Conservation (phyloP, 306 rosid species). For the Cicer judaicum region DNA sequence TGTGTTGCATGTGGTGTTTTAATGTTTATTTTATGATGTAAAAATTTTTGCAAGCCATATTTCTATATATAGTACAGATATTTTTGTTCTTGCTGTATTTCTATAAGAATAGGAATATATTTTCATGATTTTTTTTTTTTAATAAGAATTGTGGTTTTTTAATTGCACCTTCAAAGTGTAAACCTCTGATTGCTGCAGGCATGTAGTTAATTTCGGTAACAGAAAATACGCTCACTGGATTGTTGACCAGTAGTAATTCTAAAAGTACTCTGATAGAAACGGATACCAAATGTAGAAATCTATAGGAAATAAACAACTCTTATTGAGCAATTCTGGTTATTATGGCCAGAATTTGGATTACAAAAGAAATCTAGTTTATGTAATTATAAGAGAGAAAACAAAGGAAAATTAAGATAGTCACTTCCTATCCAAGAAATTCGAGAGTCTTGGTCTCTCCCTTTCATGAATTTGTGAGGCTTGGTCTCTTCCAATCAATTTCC, state of each 20-base stretch:
- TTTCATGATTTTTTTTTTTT: not conserved
- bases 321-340: too few species aligned
- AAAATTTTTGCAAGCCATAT: constrained; percentile 11
- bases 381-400: too few species aligned
- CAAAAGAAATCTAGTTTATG: too few species aligned
- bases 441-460: too few species aligned
- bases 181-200: constrained; percentile 15
- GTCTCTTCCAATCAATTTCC: too few species aligned
- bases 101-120: constrained; percentile 8
- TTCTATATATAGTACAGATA: constrained; percentile 8
- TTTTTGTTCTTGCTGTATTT: constrained; percentile 21
- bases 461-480: too few species aligned
- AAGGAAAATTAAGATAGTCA: too few species aligned
- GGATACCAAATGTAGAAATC: too few species aligned
- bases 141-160: not conserved
- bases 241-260: constrained; percentile 22
- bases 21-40: constrained; percentile 27
- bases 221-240: constrained; percentile 21
- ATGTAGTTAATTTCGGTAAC: constrained; percentile 20
- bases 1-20: constrained; percentile 3
- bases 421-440: too few species aligned
- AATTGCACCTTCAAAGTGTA: constrained; percentile 5
- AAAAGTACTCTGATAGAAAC: not conserved
- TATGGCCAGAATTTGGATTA: too few species aligned
- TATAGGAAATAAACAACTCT: too few species aligned